phyloP scores from a whole-genome alignment of 495 filamentous ascomycete species.

The Parathielavia appendiculata region DNA sequence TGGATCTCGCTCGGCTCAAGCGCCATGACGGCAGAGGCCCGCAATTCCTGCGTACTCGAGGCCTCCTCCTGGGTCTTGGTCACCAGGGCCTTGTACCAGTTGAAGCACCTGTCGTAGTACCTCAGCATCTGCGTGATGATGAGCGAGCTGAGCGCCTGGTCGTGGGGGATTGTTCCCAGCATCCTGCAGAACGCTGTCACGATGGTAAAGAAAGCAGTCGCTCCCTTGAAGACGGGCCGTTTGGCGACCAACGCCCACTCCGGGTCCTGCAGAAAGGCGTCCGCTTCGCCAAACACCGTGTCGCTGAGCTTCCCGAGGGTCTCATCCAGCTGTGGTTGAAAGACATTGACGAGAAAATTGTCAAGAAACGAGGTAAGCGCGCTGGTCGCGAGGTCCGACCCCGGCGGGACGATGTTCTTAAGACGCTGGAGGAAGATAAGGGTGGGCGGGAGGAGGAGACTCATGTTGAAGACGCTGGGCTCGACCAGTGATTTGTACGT shows the following conservation, averaged over 20 bases:
- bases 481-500: conserved; percentile 68
- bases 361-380: conserved; percentile 94
- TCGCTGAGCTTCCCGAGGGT: conserved; percentile 85
- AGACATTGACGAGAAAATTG: conserved; percentile 97
- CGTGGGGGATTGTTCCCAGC: conserved; percentile 91
- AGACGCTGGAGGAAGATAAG: conserved; percentile 85
- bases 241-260: conserved; percentile 72
- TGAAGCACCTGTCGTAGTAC: conserved; percentile 86
- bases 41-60: conserved; percentile 45
- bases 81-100: conserved; percentile 76
- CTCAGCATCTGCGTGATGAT: conserved; percentile 84
- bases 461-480: conserved; percentile 97
- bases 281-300: conserved; percentile 71
- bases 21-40: conserved; percentile 67
- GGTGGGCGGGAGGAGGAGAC: conserved; percentile 86
- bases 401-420: conserved; percentile 83
- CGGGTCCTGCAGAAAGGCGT: conserved; percentile 83
- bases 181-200: conserved; percentile 89
- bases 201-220: conserved; percentile 77
- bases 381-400: conserved; percentile 75
- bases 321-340: conserved; percentile 93
- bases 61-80: conserved; percentile 48
- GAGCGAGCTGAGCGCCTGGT: conserved; percentile 88
- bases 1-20: conserved; percentile 60
- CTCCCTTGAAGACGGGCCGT: conserved; percentile 89